These are phyloP conservation scores for Elsinoe perseae DNA, from an alignment of 2,329 filamentous ascomycete genomes.

Conservation along the genomic window DNA sequence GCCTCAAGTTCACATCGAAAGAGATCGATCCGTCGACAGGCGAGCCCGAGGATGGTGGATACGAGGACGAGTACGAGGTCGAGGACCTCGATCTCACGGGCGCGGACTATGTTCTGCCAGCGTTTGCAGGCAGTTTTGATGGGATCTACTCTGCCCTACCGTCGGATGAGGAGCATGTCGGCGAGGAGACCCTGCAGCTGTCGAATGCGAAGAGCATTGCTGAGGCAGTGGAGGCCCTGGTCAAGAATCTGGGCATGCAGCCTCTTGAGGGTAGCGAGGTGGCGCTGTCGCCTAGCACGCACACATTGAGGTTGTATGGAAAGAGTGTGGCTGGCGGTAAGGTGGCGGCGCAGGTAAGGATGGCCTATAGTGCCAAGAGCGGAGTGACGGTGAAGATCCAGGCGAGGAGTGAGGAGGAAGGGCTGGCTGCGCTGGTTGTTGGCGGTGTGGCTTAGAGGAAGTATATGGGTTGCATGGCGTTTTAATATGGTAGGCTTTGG, in stretches of 20 bases:
- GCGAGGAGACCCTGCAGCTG: constrained; percentile 83
- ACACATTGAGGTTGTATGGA: constrained; percentile 90
- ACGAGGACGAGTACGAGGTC: constrained; percentile 96
- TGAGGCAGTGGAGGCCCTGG: constrained; percentile 90
- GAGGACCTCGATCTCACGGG: constrained; percentile 86
- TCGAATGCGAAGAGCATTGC: constrained; percentile 84
- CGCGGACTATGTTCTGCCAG: constrained; percentile 87
- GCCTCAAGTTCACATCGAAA: constrained; percentile 94
- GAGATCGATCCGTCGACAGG: constrained; percentile 93
- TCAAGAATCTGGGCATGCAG: constrained; percentile 80
- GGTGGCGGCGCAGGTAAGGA: constrained; percentile 78
- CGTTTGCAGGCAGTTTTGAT: constrained; percentile 90
- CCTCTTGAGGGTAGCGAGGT: constrained; percentile 92
- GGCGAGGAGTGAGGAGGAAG: constrained; percentile 85
- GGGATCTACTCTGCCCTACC: constrained; percentile 78
- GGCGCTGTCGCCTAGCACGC: constrained; percentile 76
- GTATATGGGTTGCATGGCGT: constrained; percentile 9
- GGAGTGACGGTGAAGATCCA: constrained; percentile 95
- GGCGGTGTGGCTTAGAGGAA: constrained; percentile 67
- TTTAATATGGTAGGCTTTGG: not conserved
- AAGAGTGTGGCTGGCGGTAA: constrained; percentile 88
- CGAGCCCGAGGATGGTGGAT: constrained; percentile 84
- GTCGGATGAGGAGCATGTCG: constrained; percentile 79
- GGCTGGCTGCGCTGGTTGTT: constrained; percentile 75
- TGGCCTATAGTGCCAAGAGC: constrained; percentile 88